phyloP scores from a whole-genome alignment of 2,329 filamentous ascomycete genomes.

The Claviceps capensis region DNA sequence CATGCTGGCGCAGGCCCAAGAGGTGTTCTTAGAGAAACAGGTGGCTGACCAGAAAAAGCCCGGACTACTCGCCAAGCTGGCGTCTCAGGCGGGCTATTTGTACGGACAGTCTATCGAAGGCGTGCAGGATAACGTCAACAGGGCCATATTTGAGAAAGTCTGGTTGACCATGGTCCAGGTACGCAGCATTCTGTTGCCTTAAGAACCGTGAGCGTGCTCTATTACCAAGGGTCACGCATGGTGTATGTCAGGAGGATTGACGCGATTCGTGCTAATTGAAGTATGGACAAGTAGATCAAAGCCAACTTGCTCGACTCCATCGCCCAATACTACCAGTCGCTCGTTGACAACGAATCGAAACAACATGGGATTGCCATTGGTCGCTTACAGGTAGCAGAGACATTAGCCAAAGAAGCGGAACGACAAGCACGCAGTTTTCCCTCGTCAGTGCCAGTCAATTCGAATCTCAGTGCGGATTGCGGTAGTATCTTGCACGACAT shows the following conservation, averaged over 20 bases:
- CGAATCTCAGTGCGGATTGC: slow-evolving; percentile 73
- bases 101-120: slow-evolving; percentile 83
- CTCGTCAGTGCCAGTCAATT: slow-evolving; percentile 59
- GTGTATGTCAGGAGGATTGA: not conserved
- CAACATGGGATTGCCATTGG: slow-evolving; percentile 77
- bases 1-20: slow-evolving; percentile 90
- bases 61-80: slow-evolving; percentile 80
- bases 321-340: slow-evolving; percentile 85
- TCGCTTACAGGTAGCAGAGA: slow-evolving; percentile 69
- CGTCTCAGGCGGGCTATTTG: slow-evolving; percentile 77
- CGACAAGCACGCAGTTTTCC: slow-evolving; percentile 70
- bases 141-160: slow-evolving; percentile 84
- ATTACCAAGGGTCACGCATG: no score
- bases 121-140: slow-evolving; percentile 82
- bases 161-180: slow-evolving; percentile 78
- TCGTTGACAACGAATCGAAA: slow-evolving; percentile 80
- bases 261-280: not conserved
- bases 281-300: slow-evolving; percentile 44
- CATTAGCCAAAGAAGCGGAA: slow-evolving; percentile 63
- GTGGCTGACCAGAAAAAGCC: slow-evolving; percentile 85
- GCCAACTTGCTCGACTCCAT: slow-evolving; percentile 69
- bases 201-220: no score
- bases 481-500: slow-evolving; percentile 62
- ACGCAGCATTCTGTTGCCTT: slow-evolving; percentile 14
- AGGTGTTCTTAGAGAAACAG: slow-evolving; percentile 96